Evolutionary conservation across 495 filamentous ascomycete genomes (phyloP), one percentile per base, ranked within the genome.

Genomic region (Viridothelium virens): DNA sequence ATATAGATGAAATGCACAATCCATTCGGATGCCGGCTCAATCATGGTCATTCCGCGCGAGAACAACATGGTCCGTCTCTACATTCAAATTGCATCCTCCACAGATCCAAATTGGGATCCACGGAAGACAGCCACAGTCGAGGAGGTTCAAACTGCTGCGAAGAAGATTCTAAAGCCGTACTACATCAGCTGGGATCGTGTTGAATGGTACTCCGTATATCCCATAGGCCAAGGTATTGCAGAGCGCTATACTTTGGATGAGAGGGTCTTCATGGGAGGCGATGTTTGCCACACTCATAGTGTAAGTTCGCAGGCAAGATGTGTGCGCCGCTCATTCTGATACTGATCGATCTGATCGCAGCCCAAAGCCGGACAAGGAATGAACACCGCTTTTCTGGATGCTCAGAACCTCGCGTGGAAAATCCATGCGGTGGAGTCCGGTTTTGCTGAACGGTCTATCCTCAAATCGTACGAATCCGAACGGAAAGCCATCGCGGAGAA

Each of bases 1-100:
- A 25, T 63, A 1, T 67, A 92, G 91, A 93, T 92, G 82, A 96
- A 96, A 84, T 95, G 91, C 77, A 95, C 88, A 1, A 84, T 87
- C 64, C 85, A 79, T 66, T 79, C 77, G 0, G 77, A 79, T 63
- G 71, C 75, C 34, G 77, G 77, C n/a, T 79, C 77, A 12, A 77
- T 79, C 67, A 79, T 79, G 77, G 77, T 79, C 34, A 79, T 79
- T 46, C 77, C 77, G 2, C 71, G 77, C 14, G 77, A 79, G 66
- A 70, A 72, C 68, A 79, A 79, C 68, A 79, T 79, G 77, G 76
- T 79, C 10, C 75, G 77, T 3, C 67, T 79, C 41, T 79, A 79
- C 67, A 79, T 79, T 61, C 77, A 79, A 69, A 73, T 79, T 59
- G 77, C 77, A 18, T 85, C 84, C 12, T 87, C 85, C 7, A 83